Conservation (phyloP, 768 basidiomycete genomes). For the Floccularia luteovirens region DNA sequence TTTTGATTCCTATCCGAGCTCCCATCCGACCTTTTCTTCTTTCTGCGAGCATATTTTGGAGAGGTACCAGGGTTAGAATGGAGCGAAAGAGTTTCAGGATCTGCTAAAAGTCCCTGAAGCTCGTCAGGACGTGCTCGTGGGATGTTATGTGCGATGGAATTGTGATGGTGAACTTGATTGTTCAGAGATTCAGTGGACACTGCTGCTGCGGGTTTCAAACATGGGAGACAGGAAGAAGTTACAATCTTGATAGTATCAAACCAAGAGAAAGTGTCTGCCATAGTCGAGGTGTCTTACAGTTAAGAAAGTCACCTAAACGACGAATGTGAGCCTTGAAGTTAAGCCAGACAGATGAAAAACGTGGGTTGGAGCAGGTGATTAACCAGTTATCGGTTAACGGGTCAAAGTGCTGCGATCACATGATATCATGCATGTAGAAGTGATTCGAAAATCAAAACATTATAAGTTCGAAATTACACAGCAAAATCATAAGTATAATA, state of each 20-base stretch:
- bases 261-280: slow-evolving; percentile 37
- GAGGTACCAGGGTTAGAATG: slow-evolving; percentile 52
- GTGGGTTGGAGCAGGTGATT: too few relatives aligned
- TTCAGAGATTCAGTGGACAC: slow-evolving; percentile 17
- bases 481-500: too few relatives aligned
- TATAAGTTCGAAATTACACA: too few relatives aligned
- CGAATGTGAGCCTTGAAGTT: too few relatives aligned
- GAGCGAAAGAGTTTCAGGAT: slow-evolving; percentile 42
- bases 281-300: too few relatives aligned
- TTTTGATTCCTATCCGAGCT: slow-evolving; percentile 22
- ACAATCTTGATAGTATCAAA: slow-evolving; percentile 53
- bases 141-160: slow-evolving; percentile 23
- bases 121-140: slow-evolving; percentile 28
- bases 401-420: too few relatives aligned
- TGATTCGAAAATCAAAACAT: too few relatives aligned
- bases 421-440: too few relatives aligned
- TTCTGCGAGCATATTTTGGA: slow-evolving; percentile 16
- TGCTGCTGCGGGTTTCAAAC: slow-evolving; percentile 25
- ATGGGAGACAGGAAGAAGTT: slow-evolving; percentile 52
- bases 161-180: too few relatives aligned
- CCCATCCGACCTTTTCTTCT: slow-evolving; percentile 20
- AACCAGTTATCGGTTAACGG: too few relatives aligned
- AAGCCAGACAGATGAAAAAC: too few relatives aligned
- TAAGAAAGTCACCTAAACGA: too few relatives aligned
- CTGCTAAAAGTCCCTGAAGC: slow-evolving; percentile 30